These are phyloP conservation scores for Rhizopus sp. DNA, from an alignment of 371 early-diverging fungal species.

Conservation along the genomic window DNA sequence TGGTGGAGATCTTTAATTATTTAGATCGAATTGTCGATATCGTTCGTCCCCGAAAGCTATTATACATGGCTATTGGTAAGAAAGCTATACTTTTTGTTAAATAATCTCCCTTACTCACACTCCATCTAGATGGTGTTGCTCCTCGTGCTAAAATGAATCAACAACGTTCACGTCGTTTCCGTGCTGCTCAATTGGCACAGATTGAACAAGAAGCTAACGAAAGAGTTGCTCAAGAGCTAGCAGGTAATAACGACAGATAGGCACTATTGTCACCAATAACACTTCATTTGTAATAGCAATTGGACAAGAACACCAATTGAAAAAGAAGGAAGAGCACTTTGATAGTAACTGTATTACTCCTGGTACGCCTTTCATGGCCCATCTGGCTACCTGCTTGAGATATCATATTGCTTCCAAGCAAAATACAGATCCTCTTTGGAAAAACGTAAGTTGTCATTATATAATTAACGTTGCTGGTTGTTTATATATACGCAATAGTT, in stretches of 20 bases:
- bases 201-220: conserved; percentile 76
- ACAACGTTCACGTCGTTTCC: conserved; percentile 98
- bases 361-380: conserved; percentile 98
- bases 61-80: conserved; percentile 96
- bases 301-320: conserved; percentile 50
- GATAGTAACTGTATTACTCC: conserved; percentile 99
- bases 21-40: conserved; percentile 93
- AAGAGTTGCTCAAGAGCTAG: conserved; percentile 61
- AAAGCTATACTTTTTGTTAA: not conserved
- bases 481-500: conserved; percentile 45
- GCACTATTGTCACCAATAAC: not conserved
- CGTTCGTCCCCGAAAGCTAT: conserved; percentile 90
- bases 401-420: conserved; percentile 91
- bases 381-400: conserved; percentile 81
- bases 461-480: not conserved
- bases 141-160: conserved; percentile 99
- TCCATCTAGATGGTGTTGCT: conserved; percentile 94
- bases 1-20: conserved; percentile 92
- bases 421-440: conserved; percentile 90
- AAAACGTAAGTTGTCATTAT: conserved; percentile 58
- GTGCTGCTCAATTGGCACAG: conserved; percentile 87
- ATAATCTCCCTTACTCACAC: not conserved
- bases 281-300: conserved; percentile 32
- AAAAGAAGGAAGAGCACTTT: conserved; percentile 74
- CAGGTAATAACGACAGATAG: conserved; percentile 36